A percentile compares a stretch with the other conserved stretches of the same genome.
phyloP scores from a whole-genome alignment of 2,329 filamentous ascomycete genomes.

The Fusarium pininemorale region DNA sequence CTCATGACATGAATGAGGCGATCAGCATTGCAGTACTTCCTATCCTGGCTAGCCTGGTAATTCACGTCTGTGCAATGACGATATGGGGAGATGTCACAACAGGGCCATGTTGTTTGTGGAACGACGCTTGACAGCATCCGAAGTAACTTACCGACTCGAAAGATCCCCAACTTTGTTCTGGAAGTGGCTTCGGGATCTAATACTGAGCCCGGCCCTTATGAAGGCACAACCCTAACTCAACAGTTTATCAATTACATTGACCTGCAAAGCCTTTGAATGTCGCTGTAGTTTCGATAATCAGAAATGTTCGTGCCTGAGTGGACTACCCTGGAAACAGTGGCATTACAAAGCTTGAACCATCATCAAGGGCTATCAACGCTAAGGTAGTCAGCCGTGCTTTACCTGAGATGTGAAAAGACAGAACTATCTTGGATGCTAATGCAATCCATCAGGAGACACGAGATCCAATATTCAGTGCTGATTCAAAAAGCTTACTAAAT shows the following conservation, averaged over 20 bases:
- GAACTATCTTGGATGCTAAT: neutral
- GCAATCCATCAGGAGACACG: neutral
- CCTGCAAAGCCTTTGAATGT: neutral
- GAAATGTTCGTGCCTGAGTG: neutral
- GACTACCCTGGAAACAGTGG: neutral
- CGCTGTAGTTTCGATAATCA: neutral
- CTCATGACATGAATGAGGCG: conserved; percentile 5
- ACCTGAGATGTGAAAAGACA: neutral
- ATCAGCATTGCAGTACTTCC: neutral
- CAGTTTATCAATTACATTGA: neutral
- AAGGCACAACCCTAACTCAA: neutral
- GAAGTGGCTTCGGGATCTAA: conserved; percentile 22
- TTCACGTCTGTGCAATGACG: neutral
- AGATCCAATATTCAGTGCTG: neutral
- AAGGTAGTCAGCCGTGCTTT: neutral
- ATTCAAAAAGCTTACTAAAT: too few relatives aligned
- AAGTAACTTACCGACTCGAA: neutral
- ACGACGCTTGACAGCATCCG: neutral
- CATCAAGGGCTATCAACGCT: neutral
- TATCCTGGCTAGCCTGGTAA: neutral
- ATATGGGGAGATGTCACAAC: conserved; percentile 5
- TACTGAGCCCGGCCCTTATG: neutral
- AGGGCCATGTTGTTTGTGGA: neutral
- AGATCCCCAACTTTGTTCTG: neutral
- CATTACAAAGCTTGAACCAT: neutral